phyloP scores from a whole-genome alignment of 2,329 filamentous ascomycete genomes.

The Fusarium chuoi region DNA sequence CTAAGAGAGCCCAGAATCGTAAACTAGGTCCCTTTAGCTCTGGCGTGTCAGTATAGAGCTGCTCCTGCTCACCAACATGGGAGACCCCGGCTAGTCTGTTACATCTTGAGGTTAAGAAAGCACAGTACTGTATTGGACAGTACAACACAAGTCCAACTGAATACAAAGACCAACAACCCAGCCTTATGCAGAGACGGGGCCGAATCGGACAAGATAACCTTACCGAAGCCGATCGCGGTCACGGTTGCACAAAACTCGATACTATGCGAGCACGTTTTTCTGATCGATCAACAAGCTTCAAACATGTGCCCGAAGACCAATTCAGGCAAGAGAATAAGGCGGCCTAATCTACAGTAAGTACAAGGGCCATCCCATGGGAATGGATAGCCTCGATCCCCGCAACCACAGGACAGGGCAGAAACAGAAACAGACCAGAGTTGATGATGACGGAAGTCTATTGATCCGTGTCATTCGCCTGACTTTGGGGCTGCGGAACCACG shows the following conservation, averaged over 20 bases:
- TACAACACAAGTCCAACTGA: neutral
- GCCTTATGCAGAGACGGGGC: conserved; percentile 18
- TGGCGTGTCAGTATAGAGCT: neutral
- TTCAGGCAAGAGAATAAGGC: conserved; percentile 30
- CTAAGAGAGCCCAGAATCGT: conserved; percentile 32
- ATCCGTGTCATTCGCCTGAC: conserved; percentile 7
- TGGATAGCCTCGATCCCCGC: conserved; percentile 29
- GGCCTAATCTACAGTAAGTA: conserved; percentile 2
- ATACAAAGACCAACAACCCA: neutral
- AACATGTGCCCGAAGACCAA: neutral
- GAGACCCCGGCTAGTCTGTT: conserved; percentile 10
- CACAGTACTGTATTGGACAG: neutral
- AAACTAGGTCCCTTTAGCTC: conserved; percentile 17
- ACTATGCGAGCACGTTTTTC: neutral
- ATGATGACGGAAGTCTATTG: neutral
- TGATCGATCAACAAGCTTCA: neutral
- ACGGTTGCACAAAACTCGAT: conserved; percentile 4
- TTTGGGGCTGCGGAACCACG: neutral
- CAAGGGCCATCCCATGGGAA: conserved; percentile 30
- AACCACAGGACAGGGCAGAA: conserved; percentile 11
- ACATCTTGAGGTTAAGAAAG: conserved; percentile 1
- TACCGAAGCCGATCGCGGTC: conserved; percentile 15
- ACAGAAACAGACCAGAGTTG: neutral
- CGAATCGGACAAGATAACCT: conserved; percentile 18
- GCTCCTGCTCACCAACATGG: neutral